phyloP scores from a whole-genome alignment of 73 alveolate genomes.

The Blepharisma japonicum region DNA sequence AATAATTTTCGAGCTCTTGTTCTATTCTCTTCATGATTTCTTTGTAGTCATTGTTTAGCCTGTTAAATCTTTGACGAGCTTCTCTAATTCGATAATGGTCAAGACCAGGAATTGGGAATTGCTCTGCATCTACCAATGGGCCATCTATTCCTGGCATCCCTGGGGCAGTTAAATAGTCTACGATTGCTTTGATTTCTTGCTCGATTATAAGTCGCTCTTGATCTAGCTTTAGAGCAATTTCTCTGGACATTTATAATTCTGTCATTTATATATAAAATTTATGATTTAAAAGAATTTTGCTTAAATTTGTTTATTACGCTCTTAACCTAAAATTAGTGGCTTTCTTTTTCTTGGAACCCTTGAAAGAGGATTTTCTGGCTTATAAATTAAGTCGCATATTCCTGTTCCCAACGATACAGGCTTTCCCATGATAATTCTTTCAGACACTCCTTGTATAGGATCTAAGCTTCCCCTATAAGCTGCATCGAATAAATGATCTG shows the following conservation, averaged over 20 bases:
- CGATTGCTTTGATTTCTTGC: constrained; percentile 54
- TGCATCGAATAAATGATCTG: constrained; percentile 91
- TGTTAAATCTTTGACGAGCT: constrained; percentile 68
- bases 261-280: too few species aligned
- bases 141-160: constrained; percentile 94
- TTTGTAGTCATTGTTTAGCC: constrained; percentile 86
- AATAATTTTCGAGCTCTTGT: constrained; percentile 55
- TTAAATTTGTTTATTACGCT: too few species aligned
- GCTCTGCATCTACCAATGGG: constrained; percentile 88
- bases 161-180: constrained; percentile 73
- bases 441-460: constrained; percentile 75
- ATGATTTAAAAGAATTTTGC: too few species aligned
- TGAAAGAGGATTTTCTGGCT: constrained; percentile 43
- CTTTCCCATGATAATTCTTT: constrained; percentile 95
- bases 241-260: constrained; percentile 35
- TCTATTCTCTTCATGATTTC: constrained; percentile 84
- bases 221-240: constrained; percentile 64
- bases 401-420: constrained; percentile 93
- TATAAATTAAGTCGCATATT: constrained; percentile 72
- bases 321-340: too few species aligned
- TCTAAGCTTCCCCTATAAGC: constrained; percentile 77
- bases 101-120: constrained; percentile 90
- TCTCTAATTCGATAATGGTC: constrained; percentile 68
- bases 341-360: constrained; percentile 31
- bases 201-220: constrained; percentile 72